Evolutionary conservation across 1,284 basidiomycete genomes (phyloP), one percentile per base, ranked within the genome.

Genomic region (Fomitopsis schrenkii): DNA sequence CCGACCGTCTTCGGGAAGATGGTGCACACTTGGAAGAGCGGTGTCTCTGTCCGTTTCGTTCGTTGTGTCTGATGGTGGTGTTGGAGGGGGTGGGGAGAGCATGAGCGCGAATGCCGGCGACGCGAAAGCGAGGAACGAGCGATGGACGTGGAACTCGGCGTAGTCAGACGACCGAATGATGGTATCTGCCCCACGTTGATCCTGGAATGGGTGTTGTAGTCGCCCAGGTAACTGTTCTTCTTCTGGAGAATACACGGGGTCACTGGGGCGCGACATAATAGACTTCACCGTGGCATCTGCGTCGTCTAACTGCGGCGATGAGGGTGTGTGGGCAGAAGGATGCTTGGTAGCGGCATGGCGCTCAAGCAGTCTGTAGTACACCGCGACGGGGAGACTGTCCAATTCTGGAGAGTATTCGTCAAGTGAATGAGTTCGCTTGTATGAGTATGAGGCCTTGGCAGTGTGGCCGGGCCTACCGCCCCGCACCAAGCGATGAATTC

Each of bases 1-100:
- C 30, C 36, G 38, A 35, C 62, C 58, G 30, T 62, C 57, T 38
- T 66, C 65, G 22, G 63, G 38, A n/a, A 64, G 26, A 26, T 5
- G 41, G 41, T 10, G 64, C 30, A 15, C 58, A 17, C 8, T 17
- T 22, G 14, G 44, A 22, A 9, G 45, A 14, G 22, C 3, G 45
- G 26, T 26, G 22, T 28, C 22, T 1, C 22, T 33, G 30, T 33
- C 30, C 30, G 30, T 33, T 33, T 5, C 8, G 8, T 33, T 33
- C 9, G 22, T 14, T 19, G 45, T 26, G 45, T 46, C 9, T 5
- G 45, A 28, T 12, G 45, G 3, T 15, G 45, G 2, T 10, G 26
- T 28, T 15, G 7, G 3, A 9, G 22, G 22, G 22, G 45, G 7
- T 10, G 22, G 9, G 26, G 22, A 10, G 19, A 46, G 9, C 26